Percentiles rank a stretch among this genome's conserved stretches.
phyloP scores from a whole-genome alignment of 2,329 filamentous ascomycete genomes.

The Pezicula rhizophila region DNA sequence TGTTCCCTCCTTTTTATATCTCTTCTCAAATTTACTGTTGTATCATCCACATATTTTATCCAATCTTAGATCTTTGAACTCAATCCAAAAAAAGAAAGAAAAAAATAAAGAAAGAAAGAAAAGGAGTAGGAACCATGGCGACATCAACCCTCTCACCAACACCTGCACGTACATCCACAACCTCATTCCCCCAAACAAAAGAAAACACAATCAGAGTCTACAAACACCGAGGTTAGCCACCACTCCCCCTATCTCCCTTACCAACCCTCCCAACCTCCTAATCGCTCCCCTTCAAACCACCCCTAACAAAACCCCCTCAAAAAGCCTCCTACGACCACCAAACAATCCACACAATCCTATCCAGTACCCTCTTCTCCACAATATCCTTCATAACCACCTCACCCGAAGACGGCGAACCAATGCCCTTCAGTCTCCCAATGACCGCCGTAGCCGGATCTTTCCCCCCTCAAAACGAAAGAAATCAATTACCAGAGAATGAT shows the following conservation, averaged over 20 bases:
- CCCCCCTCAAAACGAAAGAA: neutral
- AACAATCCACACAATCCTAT: constrained; percentile 24
- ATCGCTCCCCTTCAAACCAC: neutral
- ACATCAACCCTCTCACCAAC: no score
- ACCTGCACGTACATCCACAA: neutral
- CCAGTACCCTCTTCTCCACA: constrained; percentile 27
- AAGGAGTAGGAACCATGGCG: no score
- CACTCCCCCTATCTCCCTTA: no score
- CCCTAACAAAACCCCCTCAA: neutral
- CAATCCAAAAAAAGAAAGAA: no score
- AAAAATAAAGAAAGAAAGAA: no score
- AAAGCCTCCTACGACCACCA: constrained; percentile 18
- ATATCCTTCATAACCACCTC: constrained; percentile 17
- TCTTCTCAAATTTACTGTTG: no score
- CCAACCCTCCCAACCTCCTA: no score
- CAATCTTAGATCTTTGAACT: no score
- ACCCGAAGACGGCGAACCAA: constrained; percentile 24
- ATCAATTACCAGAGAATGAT: constrained; percentile 4
- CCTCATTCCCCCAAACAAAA: constrained; percentile 6
- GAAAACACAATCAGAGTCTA: constrained; percentile 8
- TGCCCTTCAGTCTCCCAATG: constrained; percentile 4
- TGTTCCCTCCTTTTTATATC: no score
- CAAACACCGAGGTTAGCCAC: neutral
- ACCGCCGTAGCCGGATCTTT: constrained; percentile 1
- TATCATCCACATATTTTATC: no score